Conservation (phyloP, 768 basidiomycete species). For the Botryobasidium botryosum region DNA sequence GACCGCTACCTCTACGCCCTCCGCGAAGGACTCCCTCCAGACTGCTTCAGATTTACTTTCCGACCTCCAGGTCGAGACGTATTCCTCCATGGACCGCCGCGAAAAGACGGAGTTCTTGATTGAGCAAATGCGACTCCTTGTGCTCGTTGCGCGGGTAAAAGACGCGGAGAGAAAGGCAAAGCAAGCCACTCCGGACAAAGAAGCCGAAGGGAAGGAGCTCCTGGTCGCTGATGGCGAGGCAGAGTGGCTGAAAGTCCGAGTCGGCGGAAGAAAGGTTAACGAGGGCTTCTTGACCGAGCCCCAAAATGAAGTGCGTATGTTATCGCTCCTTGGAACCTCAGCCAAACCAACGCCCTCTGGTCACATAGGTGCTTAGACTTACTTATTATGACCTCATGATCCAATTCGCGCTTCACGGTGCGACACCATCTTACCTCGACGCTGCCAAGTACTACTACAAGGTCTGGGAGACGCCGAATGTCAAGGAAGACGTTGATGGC, state of each 20-base stretch:
- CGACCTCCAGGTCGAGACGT: constrained; percentile 96
- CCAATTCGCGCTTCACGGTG: constrained; percentile 72
- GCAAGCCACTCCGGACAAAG: constrained; percentile 22
- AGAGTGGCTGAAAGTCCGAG: constrained; percentile 86
- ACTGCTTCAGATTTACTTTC: constrained; percentile 83
- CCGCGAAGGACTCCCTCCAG: constrained; percentile 45
- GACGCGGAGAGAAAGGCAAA: constrained; percentile 45
- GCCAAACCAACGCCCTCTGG: not conserved
- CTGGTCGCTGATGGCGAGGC: constrained; percentile 51
- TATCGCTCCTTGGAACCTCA: constrained; percentile 1
- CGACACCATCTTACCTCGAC: constrained; percentile 77
- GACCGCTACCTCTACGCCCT: constrained; percentile 20
- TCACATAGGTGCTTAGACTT: constrained; percentile 75
- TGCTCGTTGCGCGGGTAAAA: constrained; percentile 58
- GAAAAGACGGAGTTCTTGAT: constrained; percentile 98
- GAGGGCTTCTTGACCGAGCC: constrained; percentile 80
- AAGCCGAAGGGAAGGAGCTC: constrained; percentile 3
- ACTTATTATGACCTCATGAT: constrained; percentile 96
- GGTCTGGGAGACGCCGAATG: constrained; percentile 91
- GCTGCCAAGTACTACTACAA: constrained; percentile 91
- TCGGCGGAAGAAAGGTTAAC: constrained; percentile 87
- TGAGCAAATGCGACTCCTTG: constrained; percentile 89
- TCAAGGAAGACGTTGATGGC: constrained; percentile 61
- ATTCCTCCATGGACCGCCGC: constrained; percentile 92
- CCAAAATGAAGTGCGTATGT: constrained; percentile 55